phyloP scores from a whole-genome alignment of 176 grass and related monocot genomes.

The Rhynchospora breviuscula region DNA sequence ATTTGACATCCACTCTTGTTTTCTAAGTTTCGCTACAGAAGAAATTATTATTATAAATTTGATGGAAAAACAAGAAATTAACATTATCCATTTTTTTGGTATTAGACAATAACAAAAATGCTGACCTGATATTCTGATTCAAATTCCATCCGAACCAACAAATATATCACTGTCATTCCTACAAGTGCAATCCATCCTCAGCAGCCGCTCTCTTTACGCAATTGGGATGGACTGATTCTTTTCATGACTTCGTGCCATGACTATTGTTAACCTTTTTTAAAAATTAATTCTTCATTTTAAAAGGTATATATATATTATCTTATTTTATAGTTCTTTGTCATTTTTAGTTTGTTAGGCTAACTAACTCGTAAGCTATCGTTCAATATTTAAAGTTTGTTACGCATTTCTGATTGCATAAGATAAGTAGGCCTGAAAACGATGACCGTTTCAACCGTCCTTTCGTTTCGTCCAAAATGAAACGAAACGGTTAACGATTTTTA shows the following conservation, averaged over 20 bases:
- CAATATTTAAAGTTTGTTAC: neutral
- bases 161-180: neutral
- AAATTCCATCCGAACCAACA: neutral
- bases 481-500: too few species aligned
- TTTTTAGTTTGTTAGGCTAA: neutral
- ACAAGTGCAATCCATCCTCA: neutral
- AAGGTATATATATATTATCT: neutral
- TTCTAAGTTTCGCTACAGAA: too few species aligned
- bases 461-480: too few species aligned
- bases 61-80: neutral
- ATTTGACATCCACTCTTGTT: too few species aligned
- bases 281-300: neutral
- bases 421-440: too few species aligned
- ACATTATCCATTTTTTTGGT: neutral
- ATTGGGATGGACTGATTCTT: neutral
- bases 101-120: neutral
- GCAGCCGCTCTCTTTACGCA: neutral
- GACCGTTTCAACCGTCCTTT: too few species aligned
- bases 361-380: neutral
- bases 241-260: neutral
- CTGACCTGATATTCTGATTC: neutral
- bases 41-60: too few species aligned
- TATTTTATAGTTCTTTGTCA: neutral
- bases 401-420: too few species aligned
- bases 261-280: neutral